These are phyloP conservation scores for Phanerodontia chrysosporium DNA, from an alignment of 768 basidiomycete species.

Conservation along the genomic window DNA sequence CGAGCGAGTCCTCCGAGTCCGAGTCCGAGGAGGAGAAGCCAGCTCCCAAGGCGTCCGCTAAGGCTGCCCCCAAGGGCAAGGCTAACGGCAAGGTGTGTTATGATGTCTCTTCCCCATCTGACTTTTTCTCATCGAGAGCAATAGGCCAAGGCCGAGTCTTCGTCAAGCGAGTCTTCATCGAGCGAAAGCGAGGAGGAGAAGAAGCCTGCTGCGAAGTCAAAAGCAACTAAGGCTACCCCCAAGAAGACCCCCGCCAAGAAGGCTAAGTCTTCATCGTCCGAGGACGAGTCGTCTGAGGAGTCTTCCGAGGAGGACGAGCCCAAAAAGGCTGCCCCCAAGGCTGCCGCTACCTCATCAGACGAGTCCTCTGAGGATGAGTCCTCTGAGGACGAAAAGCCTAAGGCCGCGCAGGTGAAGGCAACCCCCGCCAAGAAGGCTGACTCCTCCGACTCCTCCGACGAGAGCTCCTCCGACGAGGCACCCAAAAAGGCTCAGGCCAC, in stretches of 20 bases:
- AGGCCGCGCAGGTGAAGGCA: slow-evolving; percentile 31
- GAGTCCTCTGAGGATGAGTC: slow-evolving; percentile 20
- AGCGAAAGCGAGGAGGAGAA: slow-evolving; percentile 27
- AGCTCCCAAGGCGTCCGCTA: slow-evolving; percentile 25
- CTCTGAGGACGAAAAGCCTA: slow-evolving; percentile 36
- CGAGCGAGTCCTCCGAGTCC: slow-evolving; percentile 29
- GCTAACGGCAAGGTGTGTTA: slow-evolving; percentile 18
- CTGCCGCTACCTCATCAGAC: slow-evolving; percentile 13
- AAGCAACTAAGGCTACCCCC: slow-evolving; percentile 33
- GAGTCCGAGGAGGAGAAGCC: slow-evolving; percentile 17
- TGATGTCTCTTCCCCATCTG: neutral
- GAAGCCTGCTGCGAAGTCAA: slow-evolving; percentile 15
- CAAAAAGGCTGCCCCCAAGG: neutral
- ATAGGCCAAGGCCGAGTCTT: slow-evolving; percentile 14
- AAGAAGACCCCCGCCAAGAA: slow-evolving; percentile 32
- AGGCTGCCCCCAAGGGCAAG: slow-evolving; percentile 29
- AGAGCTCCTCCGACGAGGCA: slow-evolving; percentile 16
- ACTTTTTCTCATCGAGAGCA: neutral
- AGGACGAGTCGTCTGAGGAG: slow-evolving; percentile 7
- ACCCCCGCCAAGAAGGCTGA: slow-evolving; percentile 18
- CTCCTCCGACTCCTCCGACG: slow-evolving; percentile 8
- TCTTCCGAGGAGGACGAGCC: slow-evolving; percentile 7
- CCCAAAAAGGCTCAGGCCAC: slow-evolving; percentile 17
- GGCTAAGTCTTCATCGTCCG: too few species aligned
- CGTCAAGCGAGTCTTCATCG: too few species aligned